Percentiles rank a stretch among this genome's conserved stretches.
Conservation (phyloP, 192 early-diverging fungal species). For the Coemansia sp. region DNA sequence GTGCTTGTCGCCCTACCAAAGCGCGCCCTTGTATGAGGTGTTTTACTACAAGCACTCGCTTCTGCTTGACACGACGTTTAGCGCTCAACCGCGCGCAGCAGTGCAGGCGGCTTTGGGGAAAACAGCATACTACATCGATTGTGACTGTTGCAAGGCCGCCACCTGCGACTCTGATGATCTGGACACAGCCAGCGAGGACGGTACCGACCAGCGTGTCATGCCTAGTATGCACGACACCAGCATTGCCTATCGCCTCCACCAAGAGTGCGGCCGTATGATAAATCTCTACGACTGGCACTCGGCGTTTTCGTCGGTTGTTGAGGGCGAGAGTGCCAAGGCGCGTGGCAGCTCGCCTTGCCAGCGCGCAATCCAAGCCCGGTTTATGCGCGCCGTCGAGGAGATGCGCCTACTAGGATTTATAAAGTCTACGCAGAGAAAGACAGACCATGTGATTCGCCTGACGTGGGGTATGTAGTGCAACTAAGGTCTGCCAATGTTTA, state of each 20-base stretch:
- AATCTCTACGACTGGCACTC: constrained; percentile 92
- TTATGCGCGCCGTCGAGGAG: constrained; percentile 81
- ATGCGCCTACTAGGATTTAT: constrained; percentile 90
- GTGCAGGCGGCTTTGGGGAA: constrained; percentile 84
- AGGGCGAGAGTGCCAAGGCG: constrained; percentile 53
- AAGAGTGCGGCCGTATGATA: constrained; percentile 91
- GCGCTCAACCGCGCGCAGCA: constrained; percentile 78
- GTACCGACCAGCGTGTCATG: constrained; percentile 52
- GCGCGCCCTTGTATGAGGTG: constrained; percentile 71
- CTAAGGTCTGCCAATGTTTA: not conserved
- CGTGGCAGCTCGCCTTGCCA: constrained; percentile 22
- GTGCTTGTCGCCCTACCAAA: constrained; percentile 62
- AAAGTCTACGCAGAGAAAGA: constrained; percentile 85
- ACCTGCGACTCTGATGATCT: constrained; percentile 8
- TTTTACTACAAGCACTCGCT: constrained; percentile 75
- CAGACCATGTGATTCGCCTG: constrained; percentile 87
- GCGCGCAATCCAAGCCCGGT: constrained; percentile 77
- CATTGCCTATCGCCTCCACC: constrained; percentile 87
- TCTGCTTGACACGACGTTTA: constrained; percentile 80
- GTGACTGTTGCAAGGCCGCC: constrained; percentile 68
- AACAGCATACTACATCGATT: constrained; percentile 76
- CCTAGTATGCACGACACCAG: constrained; percentile 80
- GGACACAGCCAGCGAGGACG: constrained; percentile 31
- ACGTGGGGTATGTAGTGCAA: constrained; percentile 67
- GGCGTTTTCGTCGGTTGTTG: constrained; percentile 80